Evolutionary conservation across 495 filamentous ascomycete species (phyloP), one percentile per base, ranked within the genome.

Genomic region (Xylaria longipes): DNA sequence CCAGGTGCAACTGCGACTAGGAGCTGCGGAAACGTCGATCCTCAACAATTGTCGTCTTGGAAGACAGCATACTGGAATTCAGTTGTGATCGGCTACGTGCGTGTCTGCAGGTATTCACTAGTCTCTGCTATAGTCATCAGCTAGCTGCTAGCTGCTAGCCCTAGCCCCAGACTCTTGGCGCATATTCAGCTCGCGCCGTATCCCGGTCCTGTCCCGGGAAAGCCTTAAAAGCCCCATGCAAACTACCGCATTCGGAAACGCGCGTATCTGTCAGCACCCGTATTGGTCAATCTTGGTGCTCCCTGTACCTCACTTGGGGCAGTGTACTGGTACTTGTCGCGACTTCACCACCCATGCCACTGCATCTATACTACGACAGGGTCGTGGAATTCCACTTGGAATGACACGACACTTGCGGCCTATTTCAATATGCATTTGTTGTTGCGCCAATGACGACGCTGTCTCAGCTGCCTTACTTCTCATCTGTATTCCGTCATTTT

Each of bases 151-250:
- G n/a, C n/a, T n/a, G n/a, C n/a, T n/a, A n/a, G n/a, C n/a, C n/a
- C n/a, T n/a, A n/a, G 37, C 29, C 27, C 25, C 63, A 37, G 43
- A 65, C 5, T 33, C 63, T 65, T 39, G 63, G 63, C 63, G 45
- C 63, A 65, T 64, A 48, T 65, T 65, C 63, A 65, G 63, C 63
- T 65, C 29, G 15, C 29, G 45, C 46, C 45, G n/a, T 52, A 65
- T 11, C 63, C 45, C 41, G 37, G 45, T 33, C 45, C 11, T 52
- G 52, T 11, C 63, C 45, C 41, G 37, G 29, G 17, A 50, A 50
- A 43, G 56, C 31, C 56, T 60, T 17, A n/a, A 9, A 35, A 37
- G 25, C 22, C 45, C 63, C 43, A 37, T 1, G 25, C 33, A 48
- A 31, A 64, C 22, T 50, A 22, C 63, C 37, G 57, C 3, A 60